Evolutionary conservation across 2,329 filamentous ascomycete species (phyloP).

Genomic region (Coniochaeta sp.): DNA sequence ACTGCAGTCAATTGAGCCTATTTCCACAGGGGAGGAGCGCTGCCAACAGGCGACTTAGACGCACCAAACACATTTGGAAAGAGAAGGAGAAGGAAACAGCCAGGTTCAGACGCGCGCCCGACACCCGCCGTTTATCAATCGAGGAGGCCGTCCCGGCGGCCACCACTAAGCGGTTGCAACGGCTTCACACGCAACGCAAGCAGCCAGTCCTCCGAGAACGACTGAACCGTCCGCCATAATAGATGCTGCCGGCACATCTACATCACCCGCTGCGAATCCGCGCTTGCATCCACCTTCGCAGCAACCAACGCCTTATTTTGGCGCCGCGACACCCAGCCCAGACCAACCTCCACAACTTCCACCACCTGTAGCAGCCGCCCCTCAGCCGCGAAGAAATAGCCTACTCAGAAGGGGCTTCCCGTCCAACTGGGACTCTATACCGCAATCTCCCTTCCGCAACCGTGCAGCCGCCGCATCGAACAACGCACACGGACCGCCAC

Average conservation of each 20-base stretch:
- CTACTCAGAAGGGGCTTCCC: conserved; percentile 13
- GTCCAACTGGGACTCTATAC: conserved; percentile 16
- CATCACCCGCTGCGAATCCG: conserved; percentile 14
- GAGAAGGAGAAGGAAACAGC: neutral
- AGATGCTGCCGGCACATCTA: conserved; percentile 18
- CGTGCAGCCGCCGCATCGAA: conserved; percentile 20
- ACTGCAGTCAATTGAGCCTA: neutral
- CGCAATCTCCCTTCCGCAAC: conserved; percentile 37
- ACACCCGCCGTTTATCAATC: conserved; percentile 2
- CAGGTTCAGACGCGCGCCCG: neutral
- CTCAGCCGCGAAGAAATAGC: conserved; percentile 14
- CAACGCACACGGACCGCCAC: too few species aligned
- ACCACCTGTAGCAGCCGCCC: conserved; percentile 7
- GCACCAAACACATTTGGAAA: neutral
- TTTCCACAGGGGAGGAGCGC: neutral
- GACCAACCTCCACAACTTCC: too few species aligned
- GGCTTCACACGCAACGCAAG: conserved; percentile 35
- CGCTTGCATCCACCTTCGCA: conserved; percentile 22
- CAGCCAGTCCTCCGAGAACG: conserved; percentile 13
- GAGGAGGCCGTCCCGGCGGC: conserved; percentile 39
- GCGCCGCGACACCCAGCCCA: conserved; percentile 12
- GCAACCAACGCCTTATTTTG: conserved; percentile 24
- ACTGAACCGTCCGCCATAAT: conserved; percentile 19
- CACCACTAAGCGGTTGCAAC: conserved; percentile 37
- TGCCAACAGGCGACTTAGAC: neutral